phyloP scores from a whole-genome alignment of 2,329 filamentous ascomycete genomes.

The Ophiostoma angusticollis region DNA sequence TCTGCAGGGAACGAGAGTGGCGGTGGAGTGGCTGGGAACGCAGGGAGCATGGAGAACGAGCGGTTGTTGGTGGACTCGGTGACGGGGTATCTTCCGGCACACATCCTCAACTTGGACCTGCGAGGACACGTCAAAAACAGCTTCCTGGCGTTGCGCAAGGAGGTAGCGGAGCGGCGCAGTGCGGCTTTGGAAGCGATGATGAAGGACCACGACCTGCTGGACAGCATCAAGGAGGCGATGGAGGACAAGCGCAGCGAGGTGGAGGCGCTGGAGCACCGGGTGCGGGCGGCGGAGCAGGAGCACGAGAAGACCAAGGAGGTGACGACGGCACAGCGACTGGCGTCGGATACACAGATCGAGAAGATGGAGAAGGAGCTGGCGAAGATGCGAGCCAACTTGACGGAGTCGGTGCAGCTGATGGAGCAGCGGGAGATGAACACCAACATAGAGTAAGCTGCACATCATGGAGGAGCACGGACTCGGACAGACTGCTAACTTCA shows the following conservation, averaged over 20 bases:
- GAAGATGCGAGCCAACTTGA: constrained; percentile 73
- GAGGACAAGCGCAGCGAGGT: constrained; percentile 91
- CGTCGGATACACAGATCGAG: constrained; percentile 86
- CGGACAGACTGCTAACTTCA: background rate
- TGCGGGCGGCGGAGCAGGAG: constrained; percentile 79
- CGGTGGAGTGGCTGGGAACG: background rate
- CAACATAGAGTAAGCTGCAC: constrained; percentile 75
- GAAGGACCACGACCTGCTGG: constrained; percentile 85
- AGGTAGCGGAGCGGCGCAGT: constrained; percentile 80
- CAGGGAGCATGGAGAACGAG: constrained; percentile 43
- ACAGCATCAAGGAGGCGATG: constrained; percentile 91
- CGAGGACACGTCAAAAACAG: constrained; percentile 68
- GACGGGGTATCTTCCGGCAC: constrained; percentile 79
- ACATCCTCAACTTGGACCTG: constrained; percentile 80
- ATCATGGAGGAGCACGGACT: too few relatives aligned
- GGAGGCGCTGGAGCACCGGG: constrained; percentile 77
- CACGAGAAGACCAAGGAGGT: constrained; percentile 87
- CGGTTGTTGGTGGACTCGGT: constrained; percentile 69
- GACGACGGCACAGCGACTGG: constrained; percentile 75
- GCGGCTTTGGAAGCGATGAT: constrained; percentile 78
- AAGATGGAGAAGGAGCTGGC: constrained; percentile 98
- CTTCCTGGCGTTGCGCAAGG: constrained; percentile 68
- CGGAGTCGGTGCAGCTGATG: constrained; percentile 79
- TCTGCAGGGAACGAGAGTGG: constrained; percentile 28
- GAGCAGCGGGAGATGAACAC: constrained; percentile 94